These are phyloP conservation scores for Acarospora socialis DNA, from an alignment of 2,329 filamentous ascomycete species.

Conservation along the genomic window DNA sequence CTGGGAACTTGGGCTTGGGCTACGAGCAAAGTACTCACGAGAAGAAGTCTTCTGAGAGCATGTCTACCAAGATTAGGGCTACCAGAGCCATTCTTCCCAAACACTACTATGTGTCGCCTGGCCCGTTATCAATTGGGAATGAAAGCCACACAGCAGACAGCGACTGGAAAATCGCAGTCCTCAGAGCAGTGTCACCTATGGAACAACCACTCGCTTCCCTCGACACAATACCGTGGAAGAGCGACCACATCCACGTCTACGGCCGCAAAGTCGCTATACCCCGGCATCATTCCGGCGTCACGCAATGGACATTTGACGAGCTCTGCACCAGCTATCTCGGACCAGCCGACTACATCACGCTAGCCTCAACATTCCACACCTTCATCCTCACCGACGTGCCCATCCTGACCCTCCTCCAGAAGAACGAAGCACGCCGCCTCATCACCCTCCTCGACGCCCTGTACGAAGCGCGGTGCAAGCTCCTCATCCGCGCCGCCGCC, in stretches of 20 bases:
- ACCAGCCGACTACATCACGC: slow-evolving; percentile 68
- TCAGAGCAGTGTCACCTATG: slow-evolving; percentile 11
- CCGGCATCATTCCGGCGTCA: slow-evolving; percentile 41
- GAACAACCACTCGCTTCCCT: slow-evolving; percentile 4
- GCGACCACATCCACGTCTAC: slow-evolving; percentile 40
- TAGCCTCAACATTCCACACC: slow-evolving; percentile 68
- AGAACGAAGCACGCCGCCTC: slow-evolving; percentile 68
- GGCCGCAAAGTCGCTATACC: slow-evolving; percentile 49
- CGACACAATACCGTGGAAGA: slow-evolving; percentile 28
- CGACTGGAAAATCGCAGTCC: slow-evolving; percentile 16
- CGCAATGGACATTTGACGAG: slow-evolving; percentile 53
- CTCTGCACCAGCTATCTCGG: slow-evolving; percentile 54
- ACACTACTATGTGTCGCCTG: slow-evolving; percentile 17
- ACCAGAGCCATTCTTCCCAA: slow-evolving; percentile 4
- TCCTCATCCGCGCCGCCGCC: slow-evolving; percentile 52
- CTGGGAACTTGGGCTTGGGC: slow-evolving; percentile 10
- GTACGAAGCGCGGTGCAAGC: slow-evolving; percentile 68
- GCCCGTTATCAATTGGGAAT: too few relatives aligned
- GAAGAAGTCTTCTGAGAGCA: neutral
- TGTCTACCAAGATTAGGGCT: neutral
- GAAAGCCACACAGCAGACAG: too few relatives aligned
- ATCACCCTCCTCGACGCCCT: slow-evolving; percentile 69
- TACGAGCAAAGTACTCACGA: slow-evolving; percentile 11
- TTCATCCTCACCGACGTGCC: slow-evolving; percentile 60
- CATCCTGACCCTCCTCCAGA: slow-evolving; percentile 50